phyloP scores from a whole-genome alignment of 2,329 filamentous ascomycete genomes.

The Stagonosporopsis tanaceti region DNA sequence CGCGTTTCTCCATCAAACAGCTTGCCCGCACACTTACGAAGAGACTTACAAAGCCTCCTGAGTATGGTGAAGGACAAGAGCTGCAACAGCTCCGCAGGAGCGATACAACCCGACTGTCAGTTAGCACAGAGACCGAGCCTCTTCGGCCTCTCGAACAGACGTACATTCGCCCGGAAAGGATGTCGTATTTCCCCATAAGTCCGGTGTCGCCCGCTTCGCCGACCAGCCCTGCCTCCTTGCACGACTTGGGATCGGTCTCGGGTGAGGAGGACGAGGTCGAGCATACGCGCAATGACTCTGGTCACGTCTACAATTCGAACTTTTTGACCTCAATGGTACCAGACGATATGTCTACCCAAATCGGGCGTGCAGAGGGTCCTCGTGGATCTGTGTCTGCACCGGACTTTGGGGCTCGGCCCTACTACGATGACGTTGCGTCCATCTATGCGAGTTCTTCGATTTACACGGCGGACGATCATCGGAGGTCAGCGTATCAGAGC shows the following conservation, averaged over 20 bases:
- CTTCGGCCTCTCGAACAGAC: constrained; percentile 32
- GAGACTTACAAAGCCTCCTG: constrained; percentile 30
- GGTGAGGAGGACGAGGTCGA: constrained; percentile 20
- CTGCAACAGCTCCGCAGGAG: constrained; percentile 31
- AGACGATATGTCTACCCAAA: constrained; percentile 34
- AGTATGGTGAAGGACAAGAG: constrained; percentile 30
- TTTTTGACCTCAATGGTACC: constrained; percentile 41
- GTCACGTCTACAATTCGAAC: not conserved
- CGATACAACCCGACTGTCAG: constrained; percentile 19
- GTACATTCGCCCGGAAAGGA: constrained; percentile 26
- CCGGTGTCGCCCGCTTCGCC: constrained; percentile 31
- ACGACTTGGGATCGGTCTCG: constrained; percentile 15
- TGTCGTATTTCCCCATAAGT: constrained; percentile 29
- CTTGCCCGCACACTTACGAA: constrained; percentile 42
- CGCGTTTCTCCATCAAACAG: constrained; percentile 43
- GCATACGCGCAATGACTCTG: not conserved
- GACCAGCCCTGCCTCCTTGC: constrained; percentile 16
- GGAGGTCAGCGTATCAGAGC: constrained; percentile 32
- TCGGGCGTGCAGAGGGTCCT: constrained; percentile 23
- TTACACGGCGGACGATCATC: constrained; percentile 38
- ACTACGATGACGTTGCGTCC: constrained; percentile 43
- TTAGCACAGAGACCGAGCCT: constrained; percentile 26
- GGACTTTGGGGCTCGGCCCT: constrained; percentile 24
- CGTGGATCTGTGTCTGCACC: constrained; percentile 22
- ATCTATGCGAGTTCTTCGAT: constrained; percentile 43